These are phyloP conservation scores for Dioscorea dumetorum DNA, from an alignment of 106 monocot species.

Conservation along the genomic window DNA sequence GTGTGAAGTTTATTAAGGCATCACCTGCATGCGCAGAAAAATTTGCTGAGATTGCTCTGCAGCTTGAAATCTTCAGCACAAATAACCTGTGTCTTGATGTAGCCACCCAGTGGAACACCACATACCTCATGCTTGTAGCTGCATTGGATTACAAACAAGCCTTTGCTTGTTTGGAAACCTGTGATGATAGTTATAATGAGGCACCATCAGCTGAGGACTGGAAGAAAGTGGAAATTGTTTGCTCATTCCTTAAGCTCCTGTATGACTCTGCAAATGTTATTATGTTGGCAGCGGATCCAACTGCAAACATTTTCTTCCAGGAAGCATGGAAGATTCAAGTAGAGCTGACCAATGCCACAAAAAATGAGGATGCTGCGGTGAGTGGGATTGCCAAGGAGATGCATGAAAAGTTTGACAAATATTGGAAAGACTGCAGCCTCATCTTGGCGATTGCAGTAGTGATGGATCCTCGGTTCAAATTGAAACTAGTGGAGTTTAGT, in stretches of 20 bases:
- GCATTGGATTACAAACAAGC: slow-evolving; percentile 77
- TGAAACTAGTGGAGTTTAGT: slow-evolving; percentile 94
- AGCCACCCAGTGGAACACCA: slow-evolving; percentile 77
- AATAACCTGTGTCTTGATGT: slow-evolving; percentile 63
- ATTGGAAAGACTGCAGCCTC: slow-evolving; percentile 90
- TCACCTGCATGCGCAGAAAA: slow-evolving; percentile 67
- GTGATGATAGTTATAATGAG: slow-evolving; percentile 82
- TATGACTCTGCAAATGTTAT: slow-evolving; percentile 74
- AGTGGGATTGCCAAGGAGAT: slow-evolving; percentile 54
- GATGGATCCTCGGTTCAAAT: slow-evolving; percentile 97
- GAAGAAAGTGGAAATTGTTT: slow-evolving; percentile 82
- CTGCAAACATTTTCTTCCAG: slow-evolving; percentile 83
- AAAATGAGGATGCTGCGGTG: slow-evolving; percentile 37
- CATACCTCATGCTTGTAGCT: slow-evolving; percentile 78
- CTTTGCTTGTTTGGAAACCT: slow-evolving; percentile 64
- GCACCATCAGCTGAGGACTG: slow-evolving; percentile 85
- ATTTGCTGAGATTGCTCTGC: slow-evolving; percentile 65
- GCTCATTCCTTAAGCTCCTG: slow-evolving; percentile 55
- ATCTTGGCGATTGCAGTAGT: slow-evolving; percentile 82
- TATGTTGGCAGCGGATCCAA: slow-evolving; percentile 41
- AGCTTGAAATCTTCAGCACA: slow-evolving; percentile 53
- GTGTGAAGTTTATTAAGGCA: slow-evolving; percentile 82
- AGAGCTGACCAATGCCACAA: slow-evolving; percentile 42
- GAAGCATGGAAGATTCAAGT: slow-evolving; percentile 91
- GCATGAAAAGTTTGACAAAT: slow-evolving; percentile 93